Evolutionary conservation across 1,139 yeast genomes (phyloP).

Genomic region (Zygotorulaspora mrakii): DNA sequence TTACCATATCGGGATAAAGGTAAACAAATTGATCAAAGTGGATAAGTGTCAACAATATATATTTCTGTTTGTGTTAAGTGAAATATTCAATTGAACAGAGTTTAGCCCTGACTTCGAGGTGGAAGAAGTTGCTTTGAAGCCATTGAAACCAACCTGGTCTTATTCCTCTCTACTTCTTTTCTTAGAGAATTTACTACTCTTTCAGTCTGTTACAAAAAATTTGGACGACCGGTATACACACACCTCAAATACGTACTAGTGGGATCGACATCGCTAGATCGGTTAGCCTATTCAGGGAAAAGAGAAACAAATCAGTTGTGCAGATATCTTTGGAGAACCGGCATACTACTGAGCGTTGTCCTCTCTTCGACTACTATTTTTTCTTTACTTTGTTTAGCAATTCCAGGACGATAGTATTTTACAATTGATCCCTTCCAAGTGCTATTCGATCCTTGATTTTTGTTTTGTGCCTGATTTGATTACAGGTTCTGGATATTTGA

Average conservation of each 20-base stretch:
- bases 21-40: conserved; percentile 7
- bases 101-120: neutral
- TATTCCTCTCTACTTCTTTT: conserved; percentile 1
- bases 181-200: conserved; percentile 3
- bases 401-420: conserved; percentile 1
- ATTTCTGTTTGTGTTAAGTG: conserved; percentile 1
- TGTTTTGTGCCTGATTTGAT: neutral
- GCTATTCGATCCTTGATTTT: conserved; percentile 1
- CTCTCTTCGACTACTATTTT: neutral
- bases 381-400: conserved; percentile 4
- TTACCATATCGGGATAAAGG: neutral
- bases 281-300: conserved; percentile 15
- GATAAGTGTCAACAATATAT: conserved; percentile 10
- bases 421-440: conserved; percentile 1
- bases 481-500: neutral
- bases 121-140: neutral
- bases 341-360: neutral
- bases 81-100: neutral
- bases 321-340: conserved; percentile 1
- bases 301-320: conserved; percentile 15
- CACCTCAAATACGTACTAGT: conserved; percentile 2
- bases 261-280: neutral
- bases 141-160: neutral
- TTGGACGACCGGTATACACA: neutral
- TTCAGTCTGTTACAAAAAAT: neutral